phyloP scores from a whole-genome alignment of 257 asterid species.

The Forsythia suspensa region DNA sequence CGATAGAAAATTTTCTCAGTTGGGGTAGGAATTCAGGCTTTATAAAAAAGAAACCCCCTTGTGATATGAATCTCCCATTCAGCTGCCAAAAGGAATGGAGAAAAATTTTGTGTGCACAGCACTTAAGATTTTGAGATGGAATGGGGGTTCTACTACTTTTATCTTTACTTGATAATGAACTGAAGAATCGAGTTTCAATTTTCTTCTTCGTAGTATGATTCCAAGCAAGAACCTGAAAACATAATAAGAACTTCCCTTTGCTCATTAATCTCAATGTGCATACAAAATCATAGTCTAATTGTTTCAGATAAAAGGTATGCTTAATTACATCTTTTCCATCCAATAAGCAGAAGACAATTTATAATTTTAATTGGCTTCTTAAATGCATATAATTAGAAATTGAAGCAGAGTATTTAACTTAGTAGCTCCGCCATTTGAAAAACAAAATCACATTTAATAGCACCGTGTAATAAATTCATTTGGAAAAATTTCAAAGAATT shows the following conservation, averaged over 20 bases:
- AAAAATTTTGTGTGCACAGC: conserved; percentile 20
- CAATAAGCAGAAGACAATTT: not conserved
- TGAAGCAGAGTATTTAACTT: not conserved
- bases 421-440: not conserved
- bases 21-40: conserved; percentile 28
- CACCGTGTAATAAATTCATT: not conserved
- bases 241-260: not conserved
- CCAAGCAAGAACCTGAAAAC: conserved; percentile 43
- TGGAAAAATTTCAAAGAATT: not conserved
- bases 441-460: not conserved
- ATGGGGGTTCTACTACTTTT: conserved; percentile 11
- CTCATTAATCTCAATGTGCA: not conserved
- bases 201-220: conserved; percentile 27
- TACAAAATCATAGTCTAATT: not conserved
- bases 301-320: not conserved
- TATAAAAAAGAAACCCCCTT: conserved; percentile 31
- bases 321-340: not conserved
- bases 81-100: conserved; percentile 38
- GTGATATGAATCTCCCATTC: conserved; percentile 31
- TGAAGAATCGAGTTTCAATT: conserved; percentile 27
- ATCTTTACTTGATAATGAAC: conserved; percentile 32
- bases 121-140: conserved; percentile 26
- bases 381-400: not conserved
- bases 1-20: conserved; percentile 31
- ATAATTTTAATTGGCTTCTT: not conserved